Base-by-base conservation (phyloP, 257 asterid genomes). In the Penstemon barbatus region DNA sequence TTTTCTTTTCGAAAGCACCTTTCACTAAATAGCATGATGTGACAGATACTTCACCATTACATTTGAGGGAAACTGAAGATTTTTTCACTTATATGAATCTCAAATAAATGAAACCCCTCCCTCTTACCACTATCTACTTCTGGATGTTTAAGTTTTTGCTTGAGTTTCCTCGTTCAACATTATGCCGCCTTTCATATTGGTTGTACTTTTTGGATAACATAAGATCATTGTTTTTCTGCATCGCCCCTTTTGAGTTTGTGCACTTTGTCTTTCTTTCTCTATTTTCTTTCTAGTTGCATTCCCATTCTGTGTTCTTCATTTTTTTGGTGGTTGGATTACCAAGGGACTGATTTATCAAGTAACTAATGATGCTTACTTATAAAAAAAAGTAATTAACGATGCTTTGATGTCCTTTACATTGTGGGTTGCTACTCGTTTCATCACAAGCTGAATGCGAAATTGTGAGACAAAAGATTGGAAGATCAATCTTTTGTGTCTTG, bases 21-120 rank as follows among this genome's bases (percentile, higher is more conserved):
- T 10, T 70, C 59, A 8, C 42, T 9, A 49, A 46, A 18, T 46
- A 68, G 42, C 41, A 36, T 69, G 59, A 43, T 38, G 33, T 25
- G 33, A 25, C 33, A 25, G 33, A 25, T 25, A 25, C 33, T 25
- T 25, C 33, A 25, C 33, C 33, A 25, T 1, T 25, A 49, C 8
- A 5, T 49, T 49, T 49, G 11, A 49, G 33, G 33, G 33, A 25
- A 25, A 25, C 33, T 25, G 33, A 25, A 25, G 33, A 25, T 25
- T 25, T 25, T 25, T 25, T 25, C 33, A 25, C 33, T 25, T 25
- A 2, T 25, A 2, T 25, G 33, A 25, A 25, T 25, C 33, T 25
- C 33, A 25, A 25, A 25, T 25, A 25, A 25, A 25, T 25, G 33
- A 25, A 25, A 25, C 33, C 33, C 33, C 33, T 25, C 33, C 33